Base-by-base conservation (phyloP, 352 stramenopile genomes). In the Phytophthora melonis region DNA sequence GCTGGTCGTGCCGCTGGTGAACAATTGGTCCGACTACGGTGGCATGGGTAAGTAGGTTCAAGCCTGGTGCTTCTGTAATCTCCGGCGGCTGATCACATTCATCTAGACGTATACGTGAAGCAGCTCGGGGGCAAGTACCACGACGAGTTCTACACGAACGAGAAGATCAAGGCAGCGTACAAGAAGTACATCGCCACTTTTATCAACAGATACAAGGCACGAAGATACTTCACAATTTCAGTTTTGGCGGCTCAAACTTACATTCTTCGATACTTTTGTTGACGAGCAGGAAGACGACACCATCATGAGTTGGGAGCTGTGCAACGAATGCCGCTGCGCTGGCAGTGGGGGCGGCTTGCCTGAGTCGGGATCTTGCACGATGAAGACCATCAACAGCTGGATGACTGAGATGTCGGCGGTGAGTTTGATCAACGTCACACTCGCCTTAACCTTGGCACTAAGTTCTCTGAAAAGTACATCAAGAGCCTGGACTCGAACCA, bases 1-100 rank as follows among this genome's bases (percentile, higher is more conserved):
- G 45, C 63, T 81, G n/a, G 67, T 45, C 13, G 36, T 45, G 11
- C 36, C 36, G 36, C 13, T 78, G 16, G 75, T 80, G 32, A 80
- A 80, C 74, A 80, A 78, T 5, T 80, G 74, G 74, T 77, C 74
- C 10, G 74, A 78, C 61, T 78, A 80, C 59, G 73, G 73, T 21
- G 73, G 73, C 54, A 80, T 77, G 36, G 68, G 72, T 78, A 19
- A 11, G 45, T 13, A 10, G 16, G 45, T 23, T 19, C 9, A 19
- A 3, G 18, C 23, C 18, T 23, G 5, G 6, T 3, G 9, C 3
- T 18, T 45, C 14, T 6, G 18, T 25, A 50, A 8, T 50, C 14
- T 52, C 16, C n/a, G 45, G 11, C 16, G n/a, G 9, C 45, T 52
- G 18, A 52, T 11, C 18, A 9, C 9, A 5, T 23, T 14, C 9